Base-by-base conservation (phyloP, 2,329 filamentous ascomycete genomes). In the Neurospora sp. region DNA sequence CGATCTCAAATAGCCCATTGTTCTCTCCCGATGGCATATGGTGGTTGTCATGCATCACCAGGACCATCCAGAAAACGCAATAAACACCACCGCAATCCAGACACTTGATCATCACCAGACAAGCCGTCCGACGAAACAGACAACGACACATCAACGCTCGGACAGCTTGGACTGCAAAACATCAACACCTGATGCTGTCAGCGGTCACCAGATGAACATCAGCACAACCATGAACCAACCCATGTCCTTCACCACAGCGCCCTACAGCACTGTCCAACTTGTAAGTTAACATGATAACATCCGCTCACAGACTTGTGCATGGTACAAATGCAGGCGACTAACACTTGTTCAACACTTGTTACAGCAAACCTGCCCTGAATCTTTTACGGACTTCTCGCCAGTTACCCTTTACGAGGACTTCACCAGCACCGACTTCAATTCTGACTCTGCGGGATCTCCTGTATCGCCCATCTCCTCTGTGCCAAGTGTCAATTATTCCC, bases 381-480 rank as follows among this genome's bases (percentile, higher is more conserved):
- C 46, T 17, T 36, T 33, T 10, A 38, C 72, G 23, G 73, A 76
- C 68, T 74, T 77, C 69, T 77, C 76, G 1, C 76, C 76, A 12
- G 69, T 71, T 33, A 72, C 75, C 12, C 57, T 76, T 67, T 77
- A 77, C 8, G 77, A 79, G 38, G 77, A 79, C 69, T 79, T 76
- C 69, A 73, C 68, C 70, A 43, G 17, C 41, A 74, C 75, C 43
- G 78, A 81, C 71, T 78, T 78, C 74, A 76, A 75, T 66, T 77
- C 77, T 39, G 79, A 80, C 73, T 80, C 79, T 38, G 77, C 79
- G 4, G 74, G 77, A n/a, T 80, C 79, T 17, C 77, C 79, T 10
- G 73, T 73, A 33, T 80, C 78, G 0, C 78, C 79, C 66, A 67
- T 78, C 62, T 79, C 78, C 11, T 74, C 76, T 10, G 73, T 67